These are phyloP conservation scores for Sanguinoderma infundibulare DNA, from an alignment of 1,284 basidiomycete species.

Conservation along the genomic window DNA sequence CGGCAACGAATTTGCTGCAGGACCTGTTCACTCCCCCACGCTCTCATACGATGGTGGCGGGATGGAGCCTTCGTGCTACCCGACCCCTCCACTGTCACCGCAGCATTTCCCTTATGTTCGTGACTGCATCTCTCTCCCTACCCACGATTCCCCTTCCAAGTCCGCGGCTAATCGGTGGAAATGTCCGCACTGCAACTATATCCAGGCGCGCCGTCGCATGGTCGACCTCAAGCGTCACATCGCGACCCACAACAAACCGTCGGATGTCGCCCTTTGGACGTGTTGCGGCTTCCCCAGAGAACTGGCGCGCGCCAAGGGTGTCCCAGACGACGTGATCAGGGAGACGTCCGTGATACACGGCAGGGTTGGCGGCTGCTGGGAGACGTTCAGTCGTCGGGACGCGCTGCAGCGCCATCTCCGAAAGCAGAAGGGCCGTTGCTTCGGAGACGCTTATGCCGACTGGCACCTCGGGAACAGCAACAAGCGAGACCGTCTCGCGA, in stretches of 20 bases:
- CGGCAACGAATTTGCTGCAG: not conserved
- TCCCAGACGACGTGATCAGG: not conserved
- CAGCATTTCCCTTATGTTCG: not conserved
- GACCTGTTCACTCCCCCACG: not conserved
- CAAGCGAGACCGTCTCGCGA: not conserved
- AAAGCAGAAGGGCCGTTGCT: constrained; percentile 46
- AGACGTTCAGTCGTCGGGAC: constrained; percentile 57
- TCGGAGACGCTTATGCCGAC: constrained; percentile 32
- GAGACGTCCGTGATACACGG: not conserved
- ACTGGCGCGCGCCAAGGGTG: not conserved
- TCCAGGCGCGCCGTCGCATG: constrained; percentile 4
- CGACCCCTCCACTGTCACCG: not conserved
- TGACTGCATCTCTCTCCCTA: not conserved
- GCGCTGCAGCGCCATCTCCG: constrained; percentile 60
- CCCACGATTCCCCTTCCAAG: not conserved
- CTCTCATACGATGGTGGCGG: not conserved
- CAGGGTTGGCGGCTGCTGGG: constrained; percentile 49
- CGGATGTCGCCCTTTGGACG: constrained; percentile 1
- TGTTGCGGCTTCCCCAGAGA: constrained; percentile 5
- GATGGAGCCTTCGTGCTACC: not conserved
- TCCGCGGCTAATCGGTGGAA: not conserved
- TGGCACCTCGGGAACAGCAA: constrained; percentile 1
- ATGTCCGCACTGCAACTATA: constrained; percentile 6
- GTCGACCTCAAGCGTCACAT: constrained; percentile 8
- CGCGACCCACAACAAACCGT: constrained; percentile 1